These are phyloP conservation scores for Cornus kousa DNA, from an alignment of 148 eudicot genomes.

Conservation along the genomic window DNA sequence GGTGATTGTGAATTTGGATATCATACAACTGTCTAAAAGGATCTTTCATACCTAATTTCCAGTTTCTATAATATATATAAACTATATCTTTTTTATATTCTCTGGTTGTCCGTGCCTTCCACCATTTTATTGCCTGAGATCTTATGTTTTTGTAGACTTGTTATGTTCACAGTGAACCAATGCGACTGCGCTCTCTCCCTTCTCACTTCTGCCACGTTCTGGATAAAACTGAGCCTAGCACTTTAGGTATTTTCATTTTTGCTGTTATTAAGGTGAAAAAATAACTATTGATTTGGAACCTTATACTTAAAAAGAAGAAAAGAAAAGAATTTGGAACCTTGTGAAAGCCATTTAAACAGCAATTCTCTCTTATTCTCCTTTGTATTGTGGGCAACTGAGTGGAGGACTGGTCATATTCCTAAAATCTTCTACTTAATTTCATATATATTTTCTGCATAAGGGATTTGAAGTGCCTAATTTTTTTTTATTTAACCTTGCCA, in stretches of 20 bases:
- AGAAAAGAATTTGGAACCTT: neutral
- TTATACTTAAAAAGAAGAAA: neutral
- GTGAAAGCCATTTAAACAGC: neutral
- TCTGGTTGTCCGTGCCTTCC: neutral
- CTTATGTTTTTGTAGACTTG: too few relatives aligned
- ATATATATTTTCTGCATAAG: neutral
- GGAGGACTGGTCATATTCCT: neutral
- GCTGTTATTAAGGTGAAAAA: neutral
- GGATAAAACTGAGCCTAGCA: neutral
- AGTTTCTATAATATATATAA: neutral
- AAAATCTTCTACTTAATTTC: too few relatives aligned
- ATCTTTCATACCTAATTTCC: neutral
- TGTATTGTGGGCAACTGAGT: neutral
- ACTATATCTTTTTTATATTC: too few relatives aligned
- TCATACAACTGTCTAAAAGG: neutral
- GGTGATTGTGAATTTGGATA: too few relatives aligned
- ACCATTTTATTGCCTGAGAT: neutral
- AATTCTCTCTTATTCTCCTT: neutral
- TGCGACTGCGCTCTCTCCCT: neutral
- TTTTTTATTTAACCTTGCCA: conserved; percentile 20
- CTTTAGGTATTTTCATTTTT: neutral
- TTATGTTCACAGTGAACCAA: neutral
- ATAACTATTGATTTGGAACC: neutral
- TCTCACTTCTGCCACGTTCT: neutral
- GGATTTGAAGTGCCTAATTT: conserved; percentile 2